Evolutionary conservation across 257 asterid genomes (phyloP).

Genomic region (Nicotiana otophora): DNA sequence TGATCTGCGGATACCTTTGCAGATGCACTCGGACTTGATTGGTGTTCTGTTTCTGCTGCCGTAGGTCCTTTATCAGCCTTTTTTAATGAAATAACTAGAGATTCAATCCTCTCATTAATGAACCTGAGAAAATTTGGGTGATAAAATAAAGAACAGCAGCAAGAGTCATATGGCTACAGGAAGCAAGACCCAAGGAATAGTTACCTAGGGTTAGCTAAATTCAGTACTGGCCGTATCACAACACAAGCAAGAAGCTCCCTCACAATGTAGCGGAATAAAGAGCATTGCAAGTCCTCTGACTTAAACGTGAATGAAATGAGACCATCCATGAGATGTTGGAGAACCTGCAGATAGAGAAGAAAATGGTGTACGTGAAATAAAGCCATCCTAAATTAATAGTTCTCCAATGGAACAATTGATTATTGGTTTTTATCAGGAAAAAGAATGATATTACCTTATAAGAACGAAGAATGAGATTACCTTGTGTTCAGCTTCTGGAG

Average conservation of each 20-base stretch:
- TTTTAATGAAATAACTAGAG: conserved; percentile 49
- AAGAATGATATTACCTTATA: background rate
- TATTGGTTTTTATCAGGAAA: background rate
- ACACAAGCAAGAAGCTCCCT: conserved; percentile 94
- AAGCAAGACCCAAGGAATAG: conserved; percentile 12
- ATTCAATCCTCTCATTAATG: conserved; percentile 88
- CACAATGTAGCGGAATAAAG: conserved; percentile 63
- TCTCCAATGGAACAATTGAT: background rate
- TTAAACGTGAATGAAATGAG: conserved; percentile 69
- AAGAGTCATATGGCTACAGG: conserved; percentile 5
- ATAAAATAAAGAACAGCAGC: conserved; percentile 26
- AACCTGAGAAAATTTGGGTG: conserved; percentile 56
- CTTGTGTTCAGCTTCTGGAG: conserved; percentile 98
- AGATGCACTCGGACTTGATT: conserved; percentile 38
- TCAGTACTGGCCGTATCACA: conserved; percentile 85
- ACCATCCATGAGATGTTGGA: conserved; percentile 90
- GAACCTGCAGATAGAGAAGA: conserved; percentile 62
- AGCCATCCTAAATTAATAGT: background rate
- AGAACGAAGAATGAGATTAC: conserved; percentile 30
- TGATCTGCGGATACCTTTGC: conserved; percentile 41
- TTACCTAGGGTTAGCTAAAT: conserved; percentile 89
- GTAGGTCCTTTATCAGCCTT: conserved; percentile 56
- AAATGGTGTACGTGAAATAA: background rate
- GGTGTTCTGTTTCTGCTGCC: conserved; percentile 31
- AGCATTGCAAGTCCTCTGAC: conserved; percentile 76